These are phyloP conservation scores for Terfezia claveryi DNA, from an alignment of 495 filamentous ascomycete genomes.

Conservation along the genomic window DNA sequence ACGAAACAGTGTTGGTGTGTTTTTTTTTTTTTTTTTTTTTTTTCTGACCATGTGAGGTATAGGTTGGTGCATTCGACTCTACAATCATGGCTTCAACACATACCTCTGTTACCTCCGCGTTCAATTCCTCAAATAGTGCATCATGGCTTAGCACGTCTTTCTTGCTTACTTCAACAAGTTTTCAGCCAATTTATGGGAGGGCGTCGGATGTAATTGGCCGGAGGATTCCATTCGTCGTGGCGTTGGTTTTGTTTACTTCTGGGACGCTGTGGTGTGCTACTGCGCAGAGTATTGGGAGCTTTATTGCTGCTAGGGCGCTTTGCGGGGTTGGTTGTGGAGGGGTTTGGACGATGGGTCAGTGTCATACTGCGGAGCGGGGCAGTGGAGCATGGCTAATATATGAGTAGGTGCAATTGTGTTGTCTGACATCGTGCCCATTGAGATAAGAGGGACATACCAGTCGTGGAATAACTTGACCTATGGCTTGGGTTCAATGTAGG, in stretches of 20 bases:
- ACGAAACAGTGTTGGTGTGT: no score
- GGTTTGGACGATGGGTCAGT: constrained; percentile 40
- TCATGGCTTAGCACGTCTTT: constrained; percentile 70
- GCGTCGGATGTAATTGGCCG: constrained; percentile 52
- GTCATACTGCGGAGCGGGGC: neutral
- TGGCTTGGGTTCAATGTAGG: constrained; percentile 28
- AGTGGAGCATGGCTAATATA: neutral
- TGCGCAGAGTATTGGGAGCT: constrained; percentile 45
- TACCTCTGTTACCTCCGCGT: constrained; percentile 61
- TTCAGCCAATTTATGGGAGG: constrained; percentile 50
- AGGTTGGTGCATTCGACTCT: constrained; percentile 43
- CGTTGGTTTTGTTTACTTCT: constrained; percentile 38
- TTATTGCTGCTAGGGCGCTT: constrained; percentile 49
- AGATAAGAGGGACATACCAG: constrained; percentile 52
- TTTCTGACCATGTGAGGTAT: constrained; percentile 4
- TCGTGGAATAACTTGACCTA: constrained; percentile 52
- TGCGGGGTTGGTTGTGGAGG: constrained; percentile 58
- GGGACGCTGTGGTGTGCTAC: constrained; percentile 53
- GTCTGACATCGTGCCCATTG: constrained; percentile 53
- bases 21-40: neutral
- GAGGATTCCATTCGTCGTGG: constrained; percentile 44
- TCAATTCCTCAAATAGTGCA: constrained; percentile 48
- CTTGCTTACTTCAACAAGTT: constrained; percentile 49
- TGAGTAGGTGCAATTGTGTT: constrained; percentile 36
- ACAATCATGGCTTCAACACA: constrained; percentile 67